Evolutionary conservation across 73 alveolate genomes (phyloP).

Genomic region (Uronychia setigera): DNA sequence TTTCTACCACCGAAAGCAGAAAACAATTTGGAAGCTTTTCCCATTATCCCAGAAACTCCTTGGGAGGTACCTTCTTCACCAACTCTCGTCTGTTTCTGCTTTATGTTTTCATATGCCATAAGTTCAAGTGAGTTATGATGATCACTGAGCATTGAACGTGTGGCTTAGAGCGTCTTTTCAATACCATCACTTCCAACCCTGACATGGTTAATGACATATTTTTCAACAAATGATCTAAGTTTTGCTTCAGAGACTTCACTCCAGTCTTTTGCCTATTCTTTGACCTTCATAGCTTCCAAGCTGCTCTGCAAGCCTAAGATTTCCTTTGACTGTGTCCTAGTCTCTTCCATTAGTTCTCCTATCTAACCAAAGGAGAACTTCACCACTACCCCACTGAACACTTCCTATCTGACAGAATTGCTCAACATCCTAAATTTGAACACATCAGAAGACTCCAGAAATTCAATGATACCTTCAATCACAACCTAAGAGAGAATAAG

Average conservation of each 20-base stretch:
- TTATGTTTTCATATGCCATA: too few species aligned
- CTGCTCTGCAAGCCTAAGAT: neutral
- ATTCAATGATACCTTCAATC: too few species aligned
- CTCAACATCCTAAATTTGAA: too few species aligned
- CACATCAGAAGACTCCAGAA: too few species aligned
- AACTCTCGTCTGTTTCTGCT: too few species aligned
- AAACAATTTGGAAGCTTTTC: too few species aligned
- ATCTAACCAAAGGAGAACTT: neutral
- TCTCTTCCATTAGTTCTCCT: neutral
- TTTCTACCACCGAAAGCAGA: too few species aligned
- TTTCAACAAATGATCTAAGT: neutral
- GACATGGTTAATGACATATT: neutral
- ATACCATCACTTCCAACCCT: neutral
- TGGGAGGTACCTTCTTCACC: too few species aligned
- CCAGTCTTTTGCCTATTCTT: neutral
- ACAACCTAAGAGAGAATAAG: too few species aligned
- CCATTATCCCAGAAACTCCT: too few species aligned
- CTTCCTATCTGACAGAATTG: too few species aligned
- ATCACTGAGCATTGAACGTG: neutral
- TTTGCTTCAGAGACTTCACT: neutral
- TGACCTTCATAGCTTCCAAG: neutral
- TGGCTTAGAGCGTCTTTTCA: neutral
- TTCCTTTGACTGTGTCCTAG: neutral
- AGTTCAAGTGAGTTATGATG: neutral
- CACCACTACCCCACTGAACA: too few species aligned